Evolutionary conservation across 345 rosid species (phyloP).

Genomic region (Aquilaria yunnanensis): DNA sequence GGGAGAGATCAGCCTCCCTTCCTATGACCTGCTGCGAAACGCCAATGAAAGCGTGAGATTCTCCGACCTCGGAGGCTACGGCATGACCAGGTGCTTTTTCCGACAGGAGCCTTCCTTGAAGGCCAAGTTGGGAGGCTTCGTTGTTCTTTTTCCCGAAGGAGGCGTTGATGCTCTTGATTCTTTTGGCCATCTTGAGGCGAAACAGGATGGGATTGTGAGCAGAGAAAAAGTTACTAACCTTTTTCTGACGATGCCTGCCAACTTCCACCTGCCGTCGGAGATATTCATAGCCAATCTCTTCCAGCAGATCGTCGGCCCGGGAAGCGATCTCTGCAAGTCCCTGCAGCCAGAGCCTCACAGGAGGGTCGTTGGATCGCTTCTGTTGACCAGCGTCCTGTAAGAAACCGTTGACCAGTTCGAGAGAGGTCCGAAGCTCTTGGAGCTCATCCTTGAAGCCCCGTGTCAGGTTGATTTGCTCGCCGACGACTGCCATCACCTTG

Average conservation of each 20-base stretch:
- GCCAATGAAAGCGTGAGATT: background rate
- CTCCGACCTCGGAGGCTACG: background rate
- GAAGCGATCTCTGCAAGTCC: slow-evolving; percentile 15
- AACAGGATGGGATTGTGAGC: background rate
- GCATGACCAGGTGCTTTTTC: too few relatives aligned
- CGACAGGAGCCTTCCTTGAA: background rate
- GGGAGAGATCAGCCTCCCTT: slow-evolving; percentile 10
- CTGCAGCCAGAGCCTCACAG: slow-evolving; percentile 15
- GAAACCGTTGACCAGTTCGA: slow-evolving; percentile 9
- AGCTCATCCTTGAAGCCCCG: slow-evolving; percentile 6
- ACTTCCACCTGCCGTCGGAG: slow-evolving; percentile 7
- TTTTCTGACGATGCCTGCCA: background rate
- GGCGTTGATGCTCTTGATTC: slow-evolving; percentile 1
- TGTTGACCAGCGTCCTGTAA: slow-evolving; percentile 16
- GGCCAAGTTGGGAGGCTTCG: background rate
- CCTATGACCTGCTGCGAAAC: slow-evolving; percentile 7
- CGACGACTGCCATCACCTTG: background rate
- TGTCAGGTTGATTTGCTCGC: background rate
- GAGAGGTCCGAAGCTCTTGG: background rate
- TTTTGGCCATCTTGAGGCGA: slow-evolving; percentile 4
- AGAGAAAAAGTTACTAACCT: slow-evolving; percentile 11
- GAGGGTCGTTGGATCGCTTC: background rate
- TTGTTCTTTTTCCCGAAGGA: background rate
- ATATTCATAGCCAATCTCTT: slow-evolving; percentile 10
- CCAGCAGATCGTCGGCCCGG: slow-evolving; percentile 19